A percentile compares a stretch with the other conserved stretches of the same genome.
Evolutionary conservation across 805 yeast genomes (phyloP).

Genomic region (Pichia insulana): DNA sequence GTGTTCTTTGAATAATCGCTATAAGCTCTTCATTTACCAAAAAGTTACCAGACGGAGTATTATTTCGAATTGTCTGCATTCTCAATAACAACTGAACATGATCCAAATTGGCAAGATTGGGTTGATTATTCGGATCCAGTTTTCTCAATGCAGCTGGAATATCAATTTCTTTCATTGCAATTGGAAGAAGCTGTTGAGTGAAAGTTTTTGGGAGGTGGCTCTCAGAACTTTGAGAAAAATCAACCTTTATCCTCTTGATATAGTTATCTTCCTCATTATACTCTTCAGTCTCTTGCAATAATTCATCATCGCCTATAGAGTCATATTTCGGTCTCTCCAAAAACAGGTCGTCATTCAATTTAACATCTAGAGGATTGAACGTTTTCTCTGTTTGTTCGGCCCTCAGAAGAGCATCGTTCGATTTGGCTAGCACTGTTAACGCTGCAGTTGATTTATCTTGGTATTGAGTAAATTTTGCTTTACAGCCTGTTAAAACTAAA

Average conservation of each 20-base stretch:
- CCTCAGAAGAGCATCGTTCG: conserved; percentile 24
- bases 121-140: conserved; percentile 78
- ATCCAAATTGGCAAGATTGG: conserved; percentile 62
- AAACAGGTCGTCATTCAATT: conserved; percentile 65
- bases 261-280: conserved; percentile 17
- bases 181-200: conserved; percentile 44
- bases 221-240: conserved; percentile 19
- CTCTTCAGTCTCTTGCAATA: conserved; percentile 21
- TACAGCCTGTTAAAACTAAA: conserved; percentile 74
- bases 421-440: conserved; percentile 66
- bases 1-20: conserved; percentile 66
- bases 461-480: conserved; percentile 78
- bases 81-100: conserved; percentile 65
- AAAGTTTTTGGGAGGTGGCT: conserved; percentile 16
- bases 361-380: conserved; percentile 45
- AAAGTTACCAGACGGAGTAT: conserved; percentile 62
- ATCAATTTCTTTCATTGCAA: conserved; percentile 50
- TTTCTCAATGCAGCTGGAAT: conserved; percentile 46
- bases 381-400: conserved; percentile 12
- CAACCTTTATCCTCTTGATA: conserved; percentile 35
- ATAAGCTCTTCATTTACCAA: conserved; percentile 76
- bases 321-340: conserved; percentile 71
- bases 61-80: conserved; percentile 51
- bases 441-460: conserved; percentile 68
- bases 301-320: conserved; percentile 41